Evolutionary conservation across 495 filamentous ascomycete genomes (phyloP), one percentile per base, ranked within the genome.

Genomic region (Umbilicaria muhlenbergii): DNA sequence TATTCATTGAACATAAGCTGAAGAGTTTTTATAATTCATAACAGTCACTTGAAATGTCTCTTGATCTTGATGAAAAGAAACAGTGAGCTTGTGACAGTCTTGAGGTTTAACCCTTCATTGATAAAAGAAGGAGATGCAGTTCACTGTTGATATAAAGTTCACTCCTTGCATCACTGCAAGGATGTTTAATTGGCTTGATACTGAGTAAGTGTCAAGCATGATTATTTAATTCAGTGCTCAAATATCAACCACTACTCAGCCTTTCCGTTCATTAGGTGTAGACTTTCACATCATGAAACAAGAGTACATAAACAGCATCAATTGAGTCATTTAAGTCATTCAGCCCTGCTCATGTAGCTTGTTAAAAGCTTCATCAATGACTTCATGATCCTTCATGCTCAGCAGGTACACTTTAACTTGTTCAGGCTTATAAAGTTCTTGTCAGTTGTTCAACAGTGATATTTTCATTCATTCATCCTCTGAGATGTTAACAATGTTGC

Each of bases 301-400:
- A 0, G 33, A 36, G 19, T 38, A 53, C 1, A 15, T 41, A 45
- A 36, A 47, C 0, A 15, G 32, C 0, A 21, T 43, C 13, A 14
- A 32, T 5, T 52, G 11, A 13, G 0, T 41, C 11, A 21, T 14
- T 21, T 34, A 45, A 2, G 6, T 28, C 32, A 51, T 36, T 16
- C 44, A 39, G 13, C 24, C n/a, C 39, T 48, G 39, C 21, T 47
- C 31, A 33, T 52, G 36, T 18, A 52, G 10, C 24, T 49, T 41
- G 36, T 50, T 31, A 42, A 47, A 52, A 3, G 32, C 46, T 2
- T 41, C 38, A 41, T 51, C 40, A 24, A 51, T 43, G 3, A 54
- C 13, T 37, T 51, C 41, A 5, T 36, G 24, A 13, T 48, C 28
- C 7, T 46, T 37, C 1, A 5, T 21, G 19, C 19, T 5, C 5